Evolutionary conservation across 1,284 basidiomycete genomes (phyloP), one percentile per base, ranked within the genome.

Genomic region (Microbotryomycetes sp.): DNA sequence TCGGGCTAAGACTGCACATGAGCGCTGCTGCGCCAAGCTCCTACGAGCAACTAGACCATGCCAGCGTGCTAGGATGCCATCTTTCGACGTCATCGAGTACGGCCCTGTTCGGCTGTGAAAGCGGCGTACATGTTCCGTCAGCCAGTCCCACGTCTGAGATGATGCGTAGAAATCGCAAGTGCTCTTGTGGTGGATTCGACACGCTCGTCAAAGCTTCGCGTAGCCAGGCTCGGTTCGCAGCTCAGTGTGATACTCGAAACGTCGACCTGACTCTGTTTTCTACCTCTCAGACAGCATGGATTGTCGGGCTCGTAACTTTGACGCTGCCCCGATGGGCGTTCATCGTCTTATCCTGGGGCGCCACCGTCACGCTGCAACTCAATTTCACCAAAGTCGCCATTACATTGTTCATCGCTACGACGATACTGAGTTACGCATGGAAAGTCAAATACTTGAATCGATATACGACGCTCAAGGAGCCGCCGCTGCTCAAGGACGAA

Each of bases 391-490:
- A 63, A 52, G 46, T 68, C 35, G 29, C 54, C 48, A 45, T 45
- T 29, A 60, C 62, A 45, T 50, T 68, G 48, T 16, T 59, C n/a
- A 4, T 68, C 30, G 45, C 56, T 27, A 51, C 52, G 21, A 66
- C 59, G 21, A 48, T 51, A 9, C 29, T 54, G 2, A 60, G 57
- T 47, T 68, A 61, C 45, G 50, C 61, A 13, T 68, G 64, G 64
- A 68, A 68, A 56, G 64, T 68, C n/a, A 46, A 62, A 23, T 68
- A 68, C 35, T 23, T 68, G 16, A 68, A 67, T 21, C 74, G 75
- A 50, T 80, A 80, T 61, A 86, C 85, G 16, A 83, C 87, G 62
- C 78, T 96, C 60, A 90, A 89, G 73, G 91, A 96, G 72, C 83
- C 85, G 4, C 92, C 91, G 2, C 51, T 67, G 59, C 53, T 57